Conservation (phyloP, 2,329 filamentous ascomycete species). For the Monosporascus sp. region DNA sequence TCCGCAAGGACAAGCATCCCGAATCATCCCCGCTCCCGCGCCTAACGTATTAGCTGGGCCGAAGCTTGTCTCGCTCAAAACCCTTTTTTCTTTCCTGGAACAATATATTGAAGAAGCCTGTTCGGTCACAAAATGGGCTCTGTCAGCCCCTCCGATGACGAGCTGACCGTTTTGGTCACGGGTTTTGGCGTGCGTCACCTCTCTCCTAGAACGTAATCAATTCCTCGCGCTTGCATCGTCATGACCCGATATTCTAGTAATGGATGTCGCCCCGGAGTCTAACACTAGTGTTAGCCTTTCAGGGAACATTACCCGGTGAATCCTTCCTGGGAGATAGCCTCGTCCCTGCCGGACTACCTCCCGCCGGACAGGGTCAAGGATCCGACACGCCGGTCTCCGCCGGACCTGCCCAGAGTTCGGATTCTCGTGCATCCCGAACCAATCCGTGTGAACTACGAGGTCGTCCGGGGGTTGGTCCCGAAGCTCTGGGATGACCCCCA, state of each 20-base stretch:
- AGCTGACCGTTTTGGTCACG: conserved; percentile 54
- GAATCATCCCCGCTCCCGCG: no score
- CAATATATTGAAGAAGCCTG: not conserved
- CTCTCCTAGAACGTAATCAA: not conserved
- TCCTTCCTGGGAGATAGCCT: conserved; percentile 75
- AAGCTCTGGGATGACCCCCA: conserved; percentile 48
- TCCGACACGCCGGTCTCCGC: conserved; percentile 25
- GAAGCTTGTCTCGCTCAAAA: not conserved
- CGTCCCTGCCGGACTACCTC: conserved; percentile 59
- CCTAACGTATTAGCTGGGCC: no score
- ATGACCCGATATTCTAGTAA: not conserved
- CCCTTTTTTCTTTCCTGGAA: not conserved
- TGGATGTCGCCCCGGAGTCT: conserved; percentile 9
- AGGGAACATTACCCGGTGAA: conserved; percentile 66
- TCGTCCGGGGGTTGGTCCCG: conserved; percentile 59
- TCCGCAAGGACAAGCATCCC: no score
- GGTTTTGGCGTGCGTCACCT: conserved; percentile 50
- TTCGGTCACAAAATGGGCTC: conserved; percentile 20
- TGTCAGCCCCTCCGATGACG: conserved; percentile 31
- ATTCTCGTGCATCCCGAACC: conserved; percentile 61
- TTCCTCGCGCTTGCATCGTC: not conserved
- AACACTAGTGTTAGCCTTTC: conserved; percentile 57
- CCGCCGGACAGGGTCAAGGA: conserved; percentile 43
- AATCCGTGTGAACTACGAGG: conserved; percentile 65
- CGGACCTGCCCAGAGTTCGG: conserved; percentile 44